Evolutionary conservation across 768 basidiomycete genomes (phyloP).

Genomic region (Crucibulum laeve): DNA sequence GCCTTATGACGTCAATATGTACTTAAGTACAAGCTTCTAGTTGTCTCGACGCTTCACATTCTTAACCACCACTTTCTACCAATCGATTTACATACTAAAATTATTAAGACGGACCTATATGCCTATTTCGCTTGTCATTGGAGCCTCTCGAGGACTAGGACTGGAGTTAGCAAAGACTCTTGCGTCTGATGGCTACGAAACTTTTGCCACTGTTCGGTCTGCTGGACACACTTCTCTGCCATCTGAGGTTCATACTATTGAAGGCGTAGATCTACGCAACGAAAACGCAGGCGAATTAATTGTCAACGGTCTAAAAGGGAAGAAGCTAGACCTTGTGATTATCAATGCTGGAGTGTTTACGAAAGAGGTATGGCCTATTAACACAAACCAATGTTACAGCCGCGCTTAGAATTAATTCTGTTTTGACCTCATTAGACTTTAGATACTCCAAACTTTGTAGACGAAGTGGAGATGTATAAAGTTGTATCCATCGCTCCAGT

Average conservation of each 20-base stretch:
- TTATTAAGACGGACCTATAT: too few species aligned
- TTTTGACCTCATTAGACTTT: too few species aligned
- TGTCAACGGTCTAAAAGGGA: slow-evolving; percentile 24
- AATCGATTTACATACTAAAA: not conserved
- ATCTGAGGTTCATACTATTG: slow-evolving; percentile 27
- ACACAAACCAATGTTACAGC: too few species aligned
- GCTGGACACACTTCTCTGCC: slow-evolving; percentile 19
- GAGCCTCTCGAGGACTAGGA: slow-evolving; percentile 41
- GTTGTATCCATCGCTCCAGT: slow-evolving; percentile 39
- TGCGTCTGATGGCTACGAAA: slow-evolving; percentile 15
- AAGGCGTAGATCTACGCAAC: slow-evolving; percentile 27
- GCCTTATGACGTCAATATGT: too few species aligned
- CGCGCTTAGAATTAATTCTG: too few species aligned
- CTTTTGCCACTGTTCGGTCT: slow-evolving; percentile 35
- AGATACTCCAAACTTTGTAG: slow-evolving; percentile 28
- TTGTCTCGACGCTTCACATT: too few species aligned
- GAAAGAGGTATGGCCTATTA: slow-evolving; percentile 25
- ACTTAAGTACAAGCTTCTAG: too few species aligned
- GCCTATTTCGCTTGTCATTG: slow-evolving; percentile 31
- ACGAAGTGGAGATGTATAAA: slow-evolving; percentile 41
- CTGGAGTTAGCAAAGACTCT: slow-evolving; percentile 28
- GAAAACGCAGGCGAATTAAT: slow-evolving; percentile 30
- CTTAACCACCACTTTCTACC: not conserved
- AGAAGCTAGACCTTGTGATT: slow-evolving; percentile 27
- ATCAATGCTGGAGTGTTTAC: slow-evolving; percentile 35